A percentile compares a stretch with the other conserved stretches of the same genome.
Conservation (phyloP, 176 grass and related monocot species). For the Oryza australiensis region DNA sequence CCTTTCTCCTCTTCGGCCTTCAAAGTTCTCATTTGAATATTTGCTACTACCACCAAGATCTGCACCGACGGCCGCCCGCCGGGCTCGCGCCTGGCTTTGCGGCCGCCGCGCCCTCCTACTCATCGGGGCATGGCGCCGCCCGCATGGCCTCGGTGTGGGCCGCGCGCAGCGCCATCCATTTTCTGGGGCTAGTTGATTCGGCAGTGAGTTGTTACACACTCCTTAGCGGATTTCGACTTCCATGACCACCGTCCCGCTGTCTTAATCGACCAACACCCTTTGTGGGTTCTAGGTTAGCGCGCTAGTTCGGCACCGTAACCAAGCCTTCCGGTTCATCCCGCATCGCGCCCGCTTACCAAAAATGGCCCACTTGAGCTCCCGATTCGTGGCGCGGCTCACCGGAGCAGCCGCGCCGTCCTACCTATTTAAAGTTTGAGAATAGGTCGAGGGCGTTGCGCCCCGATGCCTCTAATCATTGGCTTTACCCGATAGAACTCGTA, state of each 20-base stretch:
- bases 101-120: too few species aligned
- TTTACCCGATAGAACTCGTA: background rate
- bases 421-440: constrained; percentile 8
- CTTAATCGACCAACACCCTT: constrained; percentile 70
- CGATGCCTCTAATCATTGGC: background rate
- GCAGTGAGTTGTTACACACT: constrained; percentile 85
- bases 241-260: constrained; percentile 33
- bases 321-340: too few species aligned
- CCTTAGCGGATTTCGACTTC: constrained; percentile 72
- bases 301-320: too few species aligned
- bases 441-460: background rate
- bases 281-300: constrained; percentile 56
- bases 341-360: too few species aligned
- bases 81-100: too few species aligned
- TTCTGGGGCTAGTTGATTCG: too few species aligned
- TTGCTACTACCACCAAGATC: constrained; percentile 88
- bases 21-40: constrained; percentile 92
- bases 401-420: background rate
- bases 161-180: too few species aligned
- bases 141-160: too few species aligned
- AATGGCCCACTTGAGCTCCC: too few species aligned
- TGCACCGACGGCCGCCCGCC: constrained; percentile 60
- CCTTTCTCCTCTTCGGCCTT: constrained; percentile 84
- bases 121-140: too few species aligned
- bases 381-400: constrained; percentile 1